phyloP scores from a whole-genome alignment of 2,329 filamentous ascomycete species.

The Exophiala lecanii-corni region DNA sequence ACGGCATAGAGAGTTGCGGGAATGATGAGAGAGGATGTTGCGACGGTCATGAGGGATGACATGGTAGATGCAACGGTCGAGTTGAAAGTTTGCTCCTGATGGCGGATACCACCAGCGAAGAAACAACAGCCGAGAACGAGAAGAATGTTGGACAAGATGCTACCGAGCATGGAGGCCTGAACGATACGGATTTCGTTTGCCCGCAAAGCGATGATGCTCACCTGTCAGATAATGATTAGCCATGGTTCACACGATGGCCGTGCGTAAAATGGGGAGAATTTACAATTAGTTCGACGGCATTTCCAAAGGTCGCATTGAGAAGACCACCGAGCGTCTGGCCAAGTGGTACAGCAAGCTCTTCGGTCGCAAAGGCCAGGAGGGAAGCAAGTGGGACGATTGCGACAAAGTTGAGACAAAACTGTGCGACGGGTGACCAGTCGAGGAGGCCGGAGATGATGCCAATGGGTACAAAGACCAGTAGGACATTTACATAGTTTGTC shows the following conservation, averaged over 20 bases:
- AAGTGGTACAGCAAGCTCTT: conserved; percentile 57
- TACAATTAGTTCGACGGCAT: conserved; percentile 66
- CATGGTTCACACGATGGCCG: conserved; percentile 73
- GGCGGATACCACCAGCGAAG: conserved; percentile 66
- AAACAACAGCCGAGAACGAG: conserved; percentile 81
- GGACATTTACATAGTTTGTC: conserved; percentile 53
- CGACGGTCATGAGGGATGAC: conserved; percentile 68
- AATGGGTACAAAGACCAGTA: conserved; percentile 61
- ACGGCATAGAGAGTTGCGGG: conserved; percentile 70
- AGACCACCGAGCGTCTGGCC: conserved; percentile 59
- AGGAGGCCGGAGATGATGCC: conserved; percentile 61
- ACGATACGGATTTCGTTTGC: conserved; percentile 89
- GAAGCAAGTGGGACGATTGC: conserved; percentile 60
- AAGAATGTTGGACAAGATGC: conserved; percentile 89
- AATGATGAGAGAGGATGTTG: conserved; percentile 73
- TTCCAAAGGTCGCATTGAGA: conserved; percentile 64
- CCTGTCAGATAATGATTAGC: conserved; percentile 68
- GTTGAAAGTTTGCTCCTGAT: conserved; percentile 62
- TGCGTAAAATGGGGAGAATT: conserved; percentile 59
- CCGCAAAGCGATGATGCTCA: conserved; percentile 83
- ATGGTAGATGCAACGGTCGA: conserved; percentile 48
- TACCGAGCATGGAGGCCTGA: conserved; percentile 96
- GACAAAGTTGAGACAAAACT: conserved; percentile 61
- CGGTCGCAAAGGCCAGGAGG: conserved; percentile 60
- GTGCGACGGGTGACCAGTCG: conserved; percentile 51